Evolutionary conservation across 192 early-diverging fungal genomes (phyloP).

Genomic region (Coemansia sp.): DNA sequence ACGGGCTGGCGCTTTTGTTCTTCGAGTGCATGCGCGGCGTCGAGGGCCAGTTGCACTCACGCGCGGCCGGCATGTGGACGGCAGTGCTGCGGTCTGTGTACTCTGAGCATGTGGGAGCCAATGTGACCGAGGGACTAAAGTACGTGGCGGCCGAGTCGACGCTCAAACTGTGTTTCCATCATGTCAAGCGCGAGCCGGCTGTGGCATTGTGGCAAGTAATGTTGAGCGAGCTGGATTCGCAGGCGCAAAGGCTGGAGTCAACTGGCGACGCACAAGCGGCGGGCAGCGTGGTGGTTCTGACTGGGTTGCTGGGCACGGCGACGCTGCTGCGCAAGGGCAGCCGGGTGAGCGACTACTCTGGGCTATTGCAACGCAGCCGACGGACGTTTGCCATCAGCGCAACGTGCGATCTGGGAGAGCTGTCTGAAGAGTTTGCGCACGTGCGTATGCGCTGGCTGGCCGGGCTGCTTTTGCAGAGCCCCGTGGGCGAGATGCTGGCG

Average conservation of each 20-base stretch:
- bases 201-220: constrained; percentile 38
- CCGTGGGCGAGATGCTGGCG: constrained; percentile 28
- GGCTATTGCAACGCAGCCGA: constrained; percentile 32
- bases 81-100: constrained; percentile 36
- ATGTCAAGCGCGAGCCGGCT: constrained; percentile 22
- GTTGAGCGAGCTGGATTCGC: constrained; percentile 24
- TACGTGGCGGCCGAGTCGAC: constrained; percentile 28
- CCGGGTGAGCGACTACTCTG: constrained; percentile 34
- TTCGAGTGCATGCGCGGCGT: constrained; percentile 81
- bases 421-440: constrained; percentile 13
- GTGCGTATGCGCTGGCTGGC: constrained; percentile 34
- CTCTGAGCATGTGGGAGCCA: constrained; percentile 19
- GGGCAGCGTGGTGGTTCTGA: constrained; percentile 6
- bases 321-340: constrained; percentile 46
- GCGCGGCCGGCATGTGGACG: constrained; percentile 40
- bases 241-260: constrained; percentile 8
- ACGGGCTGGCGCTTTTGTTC: constrained; percentile 78
- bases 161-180: constrained; percentile 37
- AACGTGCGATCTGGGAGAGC: neutral
- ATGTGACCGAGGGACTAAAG: constrained; percentile 20
- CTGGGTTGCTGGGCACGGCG: constrained; percentile 23
- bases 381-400: constrained; percentile 21
- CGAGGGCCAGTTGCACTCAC: constrained; percentile 57
- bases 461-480: constrained; percentile 28
- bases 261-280: constrained; percentile 14